These are phyloP conservation scores for Metarhizium sp. DNA, from an alignment of 2,329 filamentous ascomycete species.

Conservation along the genomic window DNA sequence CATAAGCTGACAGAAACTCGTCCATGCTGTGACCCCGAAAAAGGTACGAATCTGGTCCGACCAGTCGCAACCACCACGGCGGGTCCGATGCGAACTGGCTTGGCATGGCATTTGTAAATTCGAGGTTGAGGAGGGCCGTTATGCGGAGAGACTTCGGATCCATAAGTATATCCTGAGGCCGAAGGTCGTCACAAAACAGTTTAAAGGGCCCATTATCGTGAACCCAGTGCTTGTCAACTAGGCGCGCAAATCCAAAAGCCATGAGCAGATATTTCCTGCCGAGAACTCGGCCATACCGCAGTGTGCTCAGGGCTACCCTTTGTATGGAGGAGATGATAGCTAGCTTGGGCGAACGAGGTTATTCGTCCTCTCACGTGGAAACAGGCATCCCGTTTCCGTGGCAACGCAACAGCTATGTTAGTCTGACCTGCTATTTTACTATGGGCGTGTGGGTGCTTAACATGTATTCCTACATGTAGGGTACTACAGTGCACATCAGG, in stretches of 20 bases:
- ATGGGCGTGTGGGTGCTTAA: too few species aligned
- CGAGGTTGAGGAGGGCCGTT: constrained; percentile 28
- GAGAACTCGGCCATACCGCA: background rate
- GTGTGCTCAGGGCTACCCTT: background rate
- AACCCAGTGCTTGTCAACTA: background rate
- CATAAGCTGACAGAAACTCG: background rate
- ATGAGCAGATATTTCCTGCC: background rate
- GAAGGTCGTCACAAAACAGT: constrained; percentile 1
- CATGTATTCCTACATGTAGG: too few species aligned
- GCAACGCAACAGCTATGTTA: background rate
- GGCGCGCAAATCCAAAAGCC: background rate
- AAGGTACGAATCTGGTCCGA: background rate
- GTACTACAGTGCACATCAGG: too few species aligned
- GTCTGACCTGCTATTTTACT: too few species aligned
- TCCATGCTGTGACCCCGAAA: background rate
- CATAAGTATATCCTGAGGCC: background rate
- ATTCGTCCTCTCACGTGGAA: background rate
- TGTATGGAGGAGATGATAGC: background rate
- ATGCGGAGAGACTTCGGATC: constrained; percentile 34
- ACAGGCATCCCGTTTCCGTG: background rate
- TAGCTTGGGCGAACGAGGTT: background rate
- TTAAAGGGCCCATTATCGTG: background rate
- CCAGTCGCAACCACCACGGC: background rate
- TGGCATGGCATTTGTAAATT: constrained; percentile 1
- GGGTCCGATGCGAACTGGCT: background rate